A percentile compares a stretch with the other conserved stretches of the same genome.
Evolutionary conservation across 108 stramenopile species (phyloP).

Genomic region (Nannochloropsis salina): DNA sequence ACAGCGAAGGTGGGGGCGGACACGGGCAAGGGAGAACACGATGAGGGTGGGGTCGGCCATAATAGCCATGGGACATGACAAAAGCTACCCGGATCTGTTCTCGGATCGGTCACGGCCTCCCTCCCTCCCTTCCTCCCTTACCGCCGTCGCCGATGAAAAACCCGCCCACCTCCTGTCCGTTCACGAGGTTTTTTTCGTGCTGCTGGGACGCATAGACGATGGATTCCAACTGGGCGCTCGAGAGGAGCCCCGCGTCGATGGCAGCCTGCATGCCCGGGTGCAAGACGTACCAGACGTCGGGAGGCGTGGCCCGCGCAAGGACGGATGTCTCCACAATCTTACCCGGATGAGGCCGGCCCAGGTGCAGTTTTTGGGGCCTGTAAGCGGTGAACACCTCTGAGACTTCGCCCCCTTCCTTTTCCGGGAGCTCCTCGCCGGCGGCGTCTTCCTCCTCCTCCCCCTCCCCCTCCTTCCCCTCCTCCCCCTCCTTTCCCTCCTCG

Average conservation of each 20-base stretch:
- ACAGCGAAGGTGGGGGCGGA: not conserved
- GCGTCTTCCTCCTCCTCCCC: not conserved
- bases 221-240: conserved; percentile 42
- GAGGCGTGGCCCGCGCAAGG: conserved; percentile 42
- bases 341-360: conserved; percentile 40
- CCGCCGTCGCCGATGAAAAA: conserved; percentile 81
- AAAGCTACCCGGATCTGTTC: no score
- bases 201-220: conserved; percentile 43
- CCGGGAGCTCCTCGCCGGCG: not conserved
- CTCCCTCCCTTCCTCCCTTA: conserved; percentile 18
- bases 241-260: conserved; percentile 31
- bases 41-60: not conserved
- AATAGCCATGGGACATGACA: not conserved
- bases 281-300: conserved; percentile 45
- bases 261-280: conserved; percentile 27
- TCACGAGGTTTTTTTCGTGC: conserved; percentile 32
- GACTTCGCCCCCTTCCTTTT: not conserved
- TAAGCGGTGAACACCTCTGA: conserved; percentile 29
- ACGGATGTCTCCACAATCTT: conserved; percentile 32
- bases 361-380: conserved; percentile 35
- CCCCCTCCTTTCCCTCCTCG: not conserved
- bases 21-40: not conserved
- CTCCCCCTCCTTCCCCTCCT: not conserved
- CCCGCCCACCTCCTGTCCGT: conserved; percentile 54
- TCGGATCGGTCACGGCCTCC: not conserved